Base-by-base conservation (phyloP, 331 rosid genomes). In the Quercus lobata region DNA sequence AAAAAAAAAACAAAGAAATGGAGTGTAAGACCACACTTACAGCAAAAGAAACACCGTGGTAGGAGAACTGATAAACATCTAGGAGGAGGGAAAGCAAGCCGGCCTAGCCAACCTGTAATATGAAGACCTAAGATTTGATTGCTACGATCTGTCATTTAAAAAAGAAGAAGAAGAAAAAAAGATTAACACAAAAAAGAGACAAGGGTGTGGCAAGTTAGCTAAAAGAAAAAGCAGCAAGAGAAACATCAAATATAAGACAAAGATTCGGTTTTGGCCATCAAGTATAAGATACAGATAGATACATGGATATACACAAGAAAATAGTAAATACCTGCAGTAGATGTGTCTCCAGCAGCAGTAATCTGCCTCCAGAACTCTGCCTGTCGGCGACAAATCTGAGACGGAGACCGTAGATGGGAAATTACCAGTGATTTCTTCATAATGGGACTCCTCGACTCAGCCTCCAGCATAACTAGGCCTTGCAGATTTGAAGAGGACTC, bases 1-100 rank as follows among this genome's bases (percentile, higher is more conserved):
- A 29, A 29, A 29, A 27, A 29, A 54, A 65, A 34, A 34, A 17
- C 11, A 34, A 66, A 41, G 1, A 19, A 22, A 52, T 9, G 24
- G 37, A 18, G 35, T 21, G 46, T 27, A 27, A 61, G 70, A 58
- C 46, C 76, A 73, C 69, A 85, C 87, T 81, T 52, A 81, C 91
- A 80, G 71, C 86, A 82, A 49, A 76, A 76, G 73, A 82, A 54
- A n/a, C 82, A 87, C 72, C 32, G 57, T 8, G 85, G 22, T 68
- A 46, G n/a, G 56, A 84, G 77, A 41, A 34, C 25, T 16, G 78
- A 76, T 74, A 91, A 78, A 78, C 85, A 61, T 27, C 65, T 68
- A 68, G 83, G 52, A 49, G 91, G 89, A 69, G 72, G 27, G 82
- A 82, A 90, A 68, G 83, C 76, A 73, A 88, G 90, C 74, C 79